Base-by-base conservation (phyloP, 352 stramenopile species). In the Globisporangium paddicum region DNA sequence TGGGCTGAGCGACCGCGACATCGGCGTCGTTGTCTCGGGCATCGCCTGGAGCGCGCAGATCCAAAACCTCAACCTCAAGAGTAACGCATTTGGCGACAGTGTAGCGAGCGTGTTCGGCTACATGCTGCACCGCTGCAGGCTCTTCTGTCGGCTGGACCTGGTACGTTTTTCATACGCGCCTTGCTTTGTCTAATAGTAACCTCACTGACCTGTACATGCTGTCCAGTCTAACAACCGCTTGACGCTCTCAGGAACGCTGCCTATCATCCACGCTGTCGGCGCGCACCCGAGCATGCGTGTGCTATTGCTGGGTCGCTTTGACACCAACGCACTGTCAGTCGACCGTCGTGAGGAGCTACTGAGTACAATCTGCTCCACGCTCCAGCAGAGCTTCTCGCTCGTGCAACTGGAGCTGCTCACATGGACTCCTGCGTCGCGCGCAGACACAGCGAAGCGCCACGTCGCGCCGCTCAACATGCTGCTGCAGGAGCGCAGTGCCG, bases 1-100 rank as follows among this genome's bases (percentile, higher is more conserved):
- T 25, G 71, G 60, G 0, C 48, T 83, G 34, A 57, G 62, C 25
- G 74, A 83, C 21, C 40, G 58, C 2, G 62, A 71, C 53, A 49
- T 69, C 19, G 57, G 74, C n/a, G 71, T 79, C 6, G 40, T 83
- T 10, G 67, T 78, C 13, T 74, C 69, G 4, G 74, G 71, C 3
- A 69, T 79, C 30, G 69, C 71, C 9, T 77, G 71, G 74, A 63
- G 60, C 35, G 62, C 71, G 19, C 65, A 64, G 26, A 51, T 79
- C 2, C 44, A 80, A 40, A 48, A 42, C 38, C 61, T 83, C n/a
- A 57, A 75, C 44, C 58, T 83, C 21, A 63, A 64, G 34, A 62
- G 64, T 46, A 83, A 83, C 40, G 49, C 9, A 5, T 66, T 80
- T 28, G 57, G 64, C 5, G 61, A 83, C 40, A n/a, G n/a, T n/a